Conservation (phyloP, 306 rosid genomes). For the Hylodesmum podocarpum region DNA sequence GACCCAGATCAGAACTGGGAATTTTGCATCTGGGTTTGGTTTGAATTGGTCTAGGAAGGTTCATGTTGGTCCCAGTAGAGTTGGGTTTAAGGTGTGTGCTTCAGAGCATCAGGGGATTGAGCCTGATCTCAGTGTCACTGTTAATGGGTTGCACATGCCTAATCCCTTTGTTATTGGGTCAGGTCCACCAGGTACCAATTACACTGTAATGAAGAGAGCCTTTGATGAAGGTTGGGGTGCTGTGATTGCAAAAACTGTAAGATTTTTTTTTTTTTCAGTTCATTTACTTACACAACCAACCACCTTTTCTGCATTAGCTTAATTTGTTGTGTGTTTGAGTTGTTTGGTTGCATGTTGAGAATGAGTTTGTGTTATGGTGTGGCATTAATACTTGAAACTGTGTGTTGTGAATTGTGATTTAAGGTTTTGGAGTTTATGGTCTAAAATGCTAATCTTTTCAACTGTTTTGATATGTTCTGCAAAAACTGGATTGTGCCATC, state of each 20-base stretch:
- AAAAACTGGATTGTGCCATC: not conserved
- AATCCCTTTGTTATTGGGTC: slow-evolving; percentile 96
- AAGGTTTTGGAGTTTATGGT: not conserved
- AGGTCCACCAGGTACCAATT: slow-evolving; percentile 99
- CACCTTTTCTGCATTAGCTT: not conserved
- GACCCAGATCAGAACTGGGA: slow-evolving; percentile 53
- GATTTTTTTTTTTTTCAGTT: slow-evolving; percentile 11
- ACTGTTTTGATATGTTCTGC: slow-evolving; percentile 9
- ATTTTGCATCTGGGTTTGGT: slow-evolving; percentile 52
- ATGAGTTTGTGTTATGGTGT: slow-evolving; percentile 15
- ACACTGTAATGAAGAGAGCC: slow-evolving; percentile 96
- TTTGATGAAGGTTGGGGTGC: slow-evolving; percentile 99
- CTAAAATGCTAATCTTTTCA: not conserved
- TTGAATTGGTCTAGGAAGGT: slow-evolving; percentile 33
- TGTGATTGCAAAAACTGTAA: slow-evolving; percentile 96
- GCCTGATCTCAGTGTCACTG: slow-evolving; percentile 92
- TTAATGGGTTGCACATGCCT: slow-evolving; percentile 83
- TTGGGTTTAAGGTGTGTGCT: slow-evolving; percentile 71
- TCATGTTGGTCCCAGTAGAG: slow-evolving; percentile 41
- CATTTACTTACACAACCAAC: not conserved
- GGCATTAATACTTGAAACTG: not conserved
- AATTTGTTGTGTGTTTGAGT: not conserved
- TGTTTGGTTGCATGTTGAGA: not conserved
- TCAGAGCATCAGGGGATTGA: slow-evolving; percentile 51
- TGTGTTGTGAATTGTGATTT: not conserved